These are phyloP conservation scores for Phytophthora sojae DNA, from an alignment of 352 stramenopile genomes.

Conservation along the genomic window DNA sequence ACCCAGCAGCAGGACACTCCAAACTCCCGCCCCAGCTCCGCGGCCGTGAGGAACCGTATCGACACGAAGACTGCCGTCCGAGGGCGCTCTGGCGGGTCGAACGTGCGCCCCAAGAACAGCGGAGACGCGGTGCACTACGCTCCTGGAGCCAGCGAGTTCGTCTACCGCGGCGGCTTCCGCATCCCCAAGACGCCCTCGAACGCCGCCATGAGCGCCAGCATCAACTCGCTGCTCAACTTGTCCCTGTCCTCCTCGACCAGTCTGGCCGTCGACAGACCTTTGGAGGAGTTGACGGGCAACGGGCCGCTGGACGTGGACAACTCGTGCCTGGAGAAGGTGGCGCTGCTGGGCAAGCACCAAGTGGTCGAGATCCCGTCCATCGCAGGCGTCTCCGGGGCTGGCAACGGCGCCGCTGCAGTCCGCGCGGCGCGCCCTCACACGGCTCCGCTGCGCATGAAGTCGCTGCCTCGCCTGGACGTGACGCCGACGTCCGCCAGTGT, in stretches of 20 bases:
- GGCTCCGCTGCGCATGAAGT: conserved; percentile 58
- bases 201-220: conserved; percentile 19
- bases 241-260: conserved; percentile 5
- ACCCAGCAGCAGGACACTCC: conserved; percentile 1
- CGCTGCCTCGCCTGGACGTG: conserved; percentile 51
- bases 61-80: conserved; percentile 59
- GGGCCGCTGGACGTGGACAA: conserved; percentile 36
- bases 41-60: conserved; percentile 43
- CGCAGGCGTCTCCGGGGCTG: not conserved
- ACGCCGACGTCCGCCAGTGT: not conserved
- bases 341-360: conserved; percentile 47
- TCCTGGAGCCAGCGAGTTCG: conserved; percentile 53
- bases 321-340: conserved; percentile 53
- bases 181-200: conserved; percentile 43
- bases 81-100: conserved; percentile 48
- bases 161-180: conserved; percentile 71
- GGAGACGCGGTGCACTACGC: conserved; percentile 48
- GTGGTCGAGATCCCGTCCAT: conserved; percentile 33
- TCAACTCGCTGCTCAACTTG: conserved; percentile 24
- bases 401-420: conserved; percentile 15
- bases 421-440: conserved; percentile 49
- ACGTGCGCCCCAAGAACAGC: conserved; percentile 40
- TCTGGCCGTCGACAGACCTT: not conserved
- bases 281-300: not conserved
- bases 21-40: conserved; percentile 19